phyloP scores from a whole-genome alignment of 176 grass and related monocot genomes.

The Thinopyrum elongatum region DNA sequence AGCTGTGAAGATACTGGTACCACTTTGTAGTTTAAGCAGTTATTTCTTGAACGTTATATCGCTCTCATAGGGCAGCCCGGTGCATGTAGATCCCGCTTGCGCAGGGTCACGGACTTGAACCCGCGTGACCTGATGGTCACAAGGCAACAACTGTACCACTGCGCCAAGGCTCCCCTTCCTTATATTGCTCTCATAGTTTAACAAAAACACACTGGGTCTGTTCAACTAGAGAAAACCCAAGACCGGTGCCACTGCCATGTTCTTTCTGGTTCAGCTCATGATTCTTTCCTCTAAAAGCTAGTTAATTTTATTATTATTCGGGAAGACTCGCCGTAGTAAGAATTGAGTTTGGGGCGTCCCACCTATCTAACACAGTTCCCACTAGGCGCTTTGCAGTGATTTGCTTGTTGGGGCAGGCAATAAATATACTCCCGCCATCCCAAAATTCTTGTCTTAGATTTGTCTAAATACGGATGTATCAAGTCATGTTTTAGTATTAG shows the following conservation, averaged over 20 bases:
- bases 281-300: background rate
- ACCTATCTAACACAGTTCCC: background rate
- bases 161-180: background rate
- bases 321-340: background rate
- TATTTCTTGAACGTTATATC: slow-evolving; percentile 11
- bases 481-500: no score
- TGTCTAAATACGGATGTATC: no score
- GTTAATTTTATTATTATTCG: background rate
- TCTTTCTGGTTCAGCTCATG: slow-evolving; percentile 6
- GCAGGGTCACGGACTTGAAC: no score
- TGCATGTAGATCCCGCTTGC: no score
- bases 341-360: background rate
- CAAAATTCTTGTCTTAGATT: no score
- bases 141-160: no score
- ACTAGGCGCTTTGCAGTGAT: background rate
- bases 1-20: slow-evolving; percentile 2
- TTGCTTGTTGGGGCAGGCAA: background rate
- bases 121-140: no score
- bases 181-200: background rate
- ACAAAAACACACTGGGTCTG: background rate
- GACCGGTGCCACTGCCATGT: background rate
- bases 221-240: background rate
- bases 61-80: background rate
- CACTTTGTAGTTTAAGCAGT: slow-evolving; percentile 19
- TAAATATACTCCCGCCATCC: no score